Evolutionary conservation across 257 asterid species (phyloP).

Genomic region (Datura wrightii): DNA sequence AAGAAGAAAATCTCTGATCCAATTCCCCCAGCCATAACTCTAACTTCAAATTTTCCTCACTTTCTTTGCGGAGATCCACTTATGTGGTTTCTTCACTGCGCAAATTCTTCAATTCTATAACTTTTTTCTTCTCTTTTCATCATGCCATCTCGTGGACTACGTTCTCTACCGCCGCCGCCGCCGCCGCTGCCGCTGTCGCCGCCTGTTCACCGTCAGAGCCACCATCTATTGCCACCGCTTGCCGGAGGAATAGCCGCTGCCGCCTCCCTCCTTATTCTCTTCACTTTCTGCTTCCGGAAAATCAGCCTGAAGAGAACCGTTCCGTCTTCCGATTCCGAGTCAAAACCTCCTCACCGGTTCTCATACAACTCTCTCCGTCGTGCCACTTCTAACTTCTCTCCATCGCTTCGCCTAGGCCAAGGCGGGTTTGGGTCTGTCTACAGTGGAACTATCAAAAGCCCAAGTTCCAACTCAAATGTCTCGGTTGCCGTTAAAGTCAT

Average conservation of each 20-base stretch:
- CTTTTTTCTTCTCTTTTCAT: neutral
- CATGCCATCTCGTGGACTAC: slow-evolving; percentile 85
- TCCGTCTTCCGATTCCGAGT: slow-evolving; percentile 73
- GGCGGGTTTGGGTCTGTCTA: slow-evolving; percentile 97
- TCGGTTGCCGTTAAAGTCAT: slow-evolving; percentile 79
- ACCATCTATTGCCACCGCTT: slow-evolving; percentile 52
- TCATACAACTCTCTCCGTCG: slow-evolving; percentile 78
- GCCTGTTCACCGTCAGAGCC: slow-evolving; percentile 42
- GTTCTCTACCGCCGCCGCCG: slow-evolving; percentile 34
- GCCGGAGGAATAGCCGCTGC: slow-evolving; percentile 73
- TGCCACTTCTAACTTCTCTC: slow-evolving; percentile 75
- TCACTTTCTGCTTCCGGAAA: slow-evolving; percentile 72
- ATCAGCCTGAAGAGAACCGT: slow-evolving; percentile 73
- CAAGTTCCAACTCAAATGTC: slow-evolving; percentile 37
- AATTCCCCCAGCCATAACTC: too few species aligned
- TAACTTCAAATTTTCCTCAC: too few species aligned
- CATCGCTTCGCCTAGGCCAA: slow-evolving; percentile 78
- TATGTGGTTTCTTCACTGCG: neutral
- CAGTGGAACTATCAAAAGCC: slow-evolving; percentile 63
- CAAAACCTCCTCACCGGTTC: slow-evolving; percentile 76
- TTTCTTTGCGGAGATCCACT: neutral
- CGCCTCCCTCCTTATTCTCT: slow-evolving; percentile 59
- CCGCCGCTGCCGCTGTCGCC: slow-evolving; percentile 44
- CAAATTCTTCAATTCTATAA: neutral
- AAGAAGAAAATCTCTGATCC: neutral